Conservation (phyloP, 225 moss, liverwort and hornwort genomes). For the Pseudoscleropodium purum region DNA sequence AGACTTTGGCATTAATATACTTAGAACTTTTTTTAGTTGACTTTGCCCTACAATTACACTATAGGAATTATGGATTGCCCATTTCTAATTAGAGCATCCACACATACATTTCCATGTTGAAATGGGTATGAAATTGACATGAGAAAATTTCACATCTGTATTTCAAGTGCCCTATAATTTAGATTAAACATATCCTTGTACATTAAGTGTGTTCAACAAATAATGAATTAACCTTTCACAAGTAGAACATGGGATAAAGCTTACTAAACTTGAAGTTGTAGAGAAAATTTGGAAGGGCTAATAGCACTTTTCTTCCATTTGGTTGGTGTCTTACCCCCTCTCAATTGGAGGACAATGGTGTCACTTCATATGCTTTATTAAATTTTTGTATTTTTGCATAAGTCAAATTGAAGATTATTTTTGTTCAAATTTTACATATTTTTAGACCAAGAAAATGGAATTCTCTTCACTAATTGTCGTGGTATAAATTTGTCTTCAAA, state of each 20-base stretch:
- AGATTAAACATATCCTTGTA: background rate
- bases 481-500: background rate
- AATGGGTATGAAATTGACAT: background rate
- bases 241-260: too few relatives aligned
- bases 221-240: too few relatives aligned
- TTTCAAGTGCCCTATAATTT: background rate
- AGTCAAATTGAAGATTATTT: background rate
- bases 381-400: background rate
- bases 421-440: background rate
- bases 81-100: background rate
- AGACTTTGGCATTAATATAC: background rate
- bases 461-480: background rate
- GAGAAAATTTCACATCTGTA: background rate
- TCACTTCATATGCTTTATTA: too few relatives aligned
- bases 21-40: background rate
- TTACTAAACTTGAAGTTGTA: too few relatives aligned
- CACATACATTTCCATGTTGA: background rate
- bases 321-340: background rate
- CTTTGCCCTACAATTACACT: fast-evolving
- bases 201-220: background rate
- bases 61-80: fast-evolving
- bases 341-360: background rate
- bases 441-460: background rate
- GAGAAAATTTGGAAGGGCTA: background rate
- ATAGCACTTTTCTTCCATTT: background rate